These are phyloP conservation scores for Hyphopichia khmerensis DNA, from an alignment of 1,139 yeast genomes.

Conservation along the genomic window DNA sequence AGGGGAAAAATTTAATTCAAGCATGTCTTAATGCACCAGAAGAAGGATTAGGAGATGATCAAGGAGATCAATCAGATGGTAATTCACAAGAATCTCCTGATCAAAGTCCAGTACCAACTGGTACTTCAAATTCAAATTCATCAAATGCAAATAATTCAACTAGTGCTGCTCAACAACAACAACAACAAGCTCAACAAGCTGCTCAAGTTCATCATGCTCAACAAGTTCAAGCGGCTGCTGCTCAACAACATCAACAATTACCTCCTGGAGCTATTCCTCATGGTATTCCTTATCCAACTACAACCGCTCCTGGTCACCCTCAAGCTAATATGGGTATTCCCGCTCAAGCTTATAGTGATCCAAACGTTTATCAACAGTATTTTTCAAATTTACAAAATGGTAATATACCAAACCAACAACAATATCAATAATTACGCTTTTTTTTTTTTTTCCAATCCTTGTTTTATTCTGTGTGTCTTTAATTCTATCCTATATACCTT, in stretches of 20 bases:
- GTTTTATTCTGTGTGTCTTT: not conserved
- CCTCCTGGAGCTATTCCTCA: conserved; percentile 50
- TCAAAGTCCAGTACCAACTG: conserved; percentile 32
- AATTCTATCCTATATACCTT: too few species aligned
- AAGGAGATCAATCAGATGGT: conserved; percentile 61
- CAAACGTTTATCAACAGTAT: conserved; percentile 59
- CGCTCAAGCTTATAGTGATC: conserved; percentile 42
- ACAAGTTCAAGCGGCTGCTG: conserved; percentile 18
- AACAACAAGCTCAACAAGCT: conserved; percentile 32
- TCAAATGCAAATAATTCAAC: conserved; percentile 8
- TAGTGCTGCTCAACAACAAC: conserved; percentile 33
- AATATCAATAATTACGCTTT: conserved; percentile 22
- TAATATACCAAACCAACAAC: conserved; percentile 45
- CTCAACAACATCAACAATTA: conserved; percentile 28
- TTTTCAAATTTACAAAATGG: conserved; percentile 56
- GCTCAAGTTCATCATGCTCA: conserved; percentile 22
- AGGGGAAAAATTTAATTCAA: conserved; percentile 94
- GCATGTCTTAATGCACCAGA: conserved; percentile 96
- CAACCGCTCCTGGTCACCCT: conserved; percentile 27
- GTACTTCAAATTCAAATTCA: conserved; percentile 7
- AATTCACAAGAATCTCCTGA: conserved; percentile 42
- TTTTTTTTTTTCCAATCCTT: not conserved
- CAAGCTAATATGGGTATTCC: conserved; percentile 42
- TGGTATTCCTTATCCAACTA: conserved; percentile 44
- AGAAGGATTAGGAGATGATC: conserved; percentile 58